Conservation (phyloP, 768 basidiomycete species). For the Phlebiopsis gigantea region DNA sequence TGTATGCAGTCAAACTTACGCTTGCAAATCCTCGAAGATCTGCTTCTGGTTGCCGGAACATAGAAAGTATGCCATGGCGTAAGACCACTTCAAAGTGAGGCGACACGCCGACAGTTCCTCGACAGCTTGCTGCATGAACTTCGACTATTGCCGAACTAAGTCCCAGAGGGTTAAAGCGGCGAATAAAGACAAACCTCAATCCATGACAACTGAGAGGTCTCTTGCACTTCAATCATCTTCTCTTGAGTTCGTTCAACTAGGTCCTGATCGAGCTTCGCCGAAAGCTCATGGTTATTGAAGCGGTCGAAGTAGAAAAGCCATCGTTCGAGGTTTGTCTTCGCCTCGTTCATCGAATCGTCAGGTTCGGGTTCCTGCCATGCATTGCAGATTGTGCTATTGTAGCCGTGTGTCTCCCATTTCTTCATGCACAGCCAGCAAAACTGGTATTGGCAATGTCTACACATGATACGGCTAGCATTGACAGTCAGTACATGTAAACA, state of each 20-base stretch:
- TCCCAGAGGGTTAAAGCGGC: neutral
- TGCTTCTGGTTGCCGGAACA: constrained; percentile 88
- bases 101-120: constrained; percentile 87
- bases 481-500: neutral
- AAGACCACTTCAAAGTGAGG: constrained; percentile 97
- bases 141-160: constrained; percentile 21
- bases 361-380: constrained; percentile 74
- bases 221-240: constrained; percentile 99
- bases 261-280: constrained; percentile 88
- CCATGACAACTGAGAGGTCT: constrained; percentile 88
- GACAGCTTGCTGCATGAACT: constrained; percentile 97
- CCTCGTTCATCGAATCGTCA: constrained; percentile 37
- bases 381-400: constrained; percentile 29
- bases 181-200: constrained; percentile 77
- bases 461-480: constrained; percentile 86
- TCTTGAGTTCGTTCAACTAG: constrained; percentile 93
- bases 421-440: constrained; percentile 99
- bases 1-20: constrained; percentile 38
- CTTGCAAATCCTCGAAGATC: constrained; percentile 95
- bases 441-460: constrained; percentile 95
- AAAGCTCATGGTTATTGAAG: constrained; percentile 99
- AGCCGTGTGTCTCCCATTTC: constrained; percentile 16
- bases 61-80: constrained; percentile 99
- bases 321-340: constrained; percentile 23
- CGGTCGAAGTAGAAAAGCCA: constrained; percentile 82